Evolutionary conservation across 768 basidiomycete species (phyloP), one percentile per base, ranked within the genome.

Genomic region (Podaxis sp.): DNA sequence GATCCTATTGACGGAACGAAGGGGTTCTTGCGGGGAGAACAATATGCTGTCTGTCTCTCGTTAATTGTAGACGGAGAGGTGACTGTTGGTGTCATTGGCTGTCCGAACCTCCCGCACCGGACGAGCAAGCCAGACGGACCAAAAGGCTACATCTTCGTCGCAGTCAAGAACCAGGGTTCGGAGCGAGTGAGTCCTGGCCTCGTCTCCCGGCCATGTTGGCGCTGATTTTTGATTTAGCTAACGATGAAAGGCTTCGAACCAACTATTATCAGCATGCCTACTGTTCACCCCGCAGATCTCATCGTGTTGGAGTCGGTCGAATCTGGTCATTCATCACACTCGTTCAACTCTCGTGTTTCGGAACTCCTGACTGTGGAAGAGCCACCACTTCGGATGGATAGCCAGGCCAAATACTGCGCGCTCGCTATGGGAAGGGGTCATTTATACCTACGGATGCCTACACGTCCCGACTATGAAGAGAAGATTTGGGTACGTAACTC

Each of bases 1-100:
- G 91, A 92, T 72, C 90, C 92, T 55, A 94, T 97, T 62, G 94
- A 96, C 73, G 95, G 95, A 6, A 97, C 94, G 8, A 94, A 93
- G 71, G 95, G 94, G 1, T 96, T 97, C 79, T 80, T 96, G 22
- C 85, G 95, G 3, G 93, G 93, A 3, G 93, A 90, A 62, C 95
- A 97, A 73, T 97, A 94, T 71, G 94, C 94, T 4, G 92, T 97
- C 19, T 96, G 95, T 73, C 76, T 97, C 9, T 89, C 94, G 0
- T 79, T 97, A 59, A 86, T 96, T 69, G 80, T 92, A 47, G 86
- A 95, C 65, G 82, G 89, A 0, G 73, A 86, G 56, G 91, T 94
- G 38, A 80, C 93, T 70, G 79, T 97, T 2, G 94, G 93, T 4
- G 86, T 95, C 17, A 89, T 95, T 66, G 94, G 94, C 6, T 97